These are phyloP conservation scores for Mycena indigotica DNA, from an alignment of 768 basidiomycete genomes.

Conservation along the genomic window DNA sequence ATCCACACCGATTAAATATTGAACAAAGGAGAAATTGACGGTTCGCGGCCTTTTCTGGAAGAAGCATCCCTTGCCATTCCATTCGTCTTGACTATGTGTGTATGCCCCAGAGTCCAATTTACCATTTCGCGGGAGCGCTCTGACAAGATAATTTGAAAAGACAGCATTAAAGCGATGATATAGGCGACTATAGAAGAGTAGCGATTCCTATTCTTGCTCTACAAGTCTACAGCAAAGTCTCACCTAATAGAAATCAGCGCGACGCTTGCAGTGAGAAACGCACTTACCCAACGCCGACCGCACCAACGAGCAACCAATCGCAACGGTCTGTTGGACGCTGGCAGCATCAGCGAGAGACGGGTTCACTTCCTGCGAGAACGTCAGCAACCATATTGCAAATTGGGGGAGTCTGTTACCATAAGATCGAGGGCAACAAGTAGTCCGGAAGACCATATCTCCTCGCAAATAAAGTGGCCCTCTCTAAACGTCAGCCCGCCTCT, in stretches of 20 bases:
- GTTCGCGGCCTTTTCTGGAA: too few relatives aligned
- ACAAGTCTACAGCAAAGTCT: conserved; percentile 32
- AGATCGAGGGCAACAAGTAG: conserved; percentile 89
- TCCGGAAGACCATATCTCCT: conserved; percentile 90
- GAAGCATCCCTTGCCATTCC: too few relatives aligned
- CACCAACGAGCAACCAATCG: conserved; percentile 85
- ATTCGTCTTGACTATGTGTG: too few relatives aligned
- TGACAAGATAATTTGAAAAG: too few relatives aligned
- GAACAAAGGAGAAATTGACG: too few relatives aligned
- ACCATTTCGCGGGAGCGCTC: too few relatives aligned
- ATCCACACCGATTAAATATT: too few relatives aligned
- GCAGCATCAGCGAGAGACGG: conserved; percentile 81
- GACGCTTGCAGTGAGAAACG: background rate
- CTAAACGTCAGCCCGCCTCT: conserved; percentile 95
- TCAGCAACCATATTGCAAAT: background rate
- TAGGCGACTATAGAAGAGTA: background rate
- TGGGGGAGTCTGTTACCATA: conserved; percentile 61
- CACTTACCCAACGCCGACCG: conserved; percentile 77
- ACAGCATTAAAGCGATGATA: background rate
- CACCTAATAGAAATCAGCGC: conserved; percentile 33
- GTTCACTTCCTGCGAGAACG: conserved; percentile 78
- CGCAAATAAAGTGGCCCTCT: conserved; percentile 98
- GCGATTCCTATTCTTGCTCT: background rate
- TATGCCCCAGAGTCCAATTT: too few relatives aligned
- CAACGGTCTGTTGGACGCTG: conserved; percentile 84